Evolutionary conservation across 1,139 yeast genomes (phyloP), one percentile per base, ranked within the genome.

Genomic region (Debaryomyces psychrophilus): DNA sequence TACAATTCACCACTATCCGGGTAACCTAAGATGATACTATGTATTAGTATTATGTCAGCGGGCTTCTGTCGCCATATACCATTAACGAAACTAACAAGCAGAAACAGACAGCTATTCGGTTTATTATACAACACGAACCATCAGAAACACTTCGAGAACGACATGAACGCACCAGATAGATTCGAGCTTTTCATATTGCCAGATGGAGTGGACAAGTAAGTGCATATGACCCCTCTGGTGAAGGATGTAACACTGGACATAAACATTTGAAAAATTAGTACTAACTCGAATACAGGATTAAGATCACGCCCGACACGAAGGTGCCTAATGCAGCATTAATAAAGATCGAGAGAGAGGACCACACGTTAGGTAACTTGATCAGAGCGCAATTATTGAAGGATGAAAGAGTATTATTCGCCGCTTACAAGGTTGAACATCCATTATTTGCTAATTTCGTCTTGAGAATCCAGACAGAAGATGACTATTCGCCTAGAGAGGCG

Each of bases 91-190:
- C 6, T n/a, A 28, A 12, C 17, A 14, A 9, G 2, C 18, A 14
- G 17, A 14, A 15, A 15, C 15, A 15, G 14, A 15, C 3, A 29
- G 9, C 31, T 5, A 5, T 15, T 8, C 3, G 33, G 20, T 18
- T 8, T 5, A 29, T 29, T 14, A 11, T 5, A 14, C 4, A n/a
- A 12, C 11, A 14, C 11, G 14, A n/a, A 3, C 15, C 17, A 15
- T 17, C 11, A 26, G 18, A 38, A n/a, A 17, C 8, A 37, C 5
- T 15, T 26, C 37, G 36, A 41, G 33, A 35, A 25, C 26, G 46
- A 44, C 44, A 93, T 93, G 98, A 93, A 93, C 73, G 99, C 98
- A 59, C 99, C 99, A 70, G 99, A 93, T 73, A 86, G 99, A 79
- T 93, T 92, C 65, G 99, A 93, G 75, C 81, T 93, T 44, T 93